Percentiles rank a stretch among this genome's conserved stretches.
Conservation (phyloP, 306 rosid species). For the Quercus suber region DNA sequence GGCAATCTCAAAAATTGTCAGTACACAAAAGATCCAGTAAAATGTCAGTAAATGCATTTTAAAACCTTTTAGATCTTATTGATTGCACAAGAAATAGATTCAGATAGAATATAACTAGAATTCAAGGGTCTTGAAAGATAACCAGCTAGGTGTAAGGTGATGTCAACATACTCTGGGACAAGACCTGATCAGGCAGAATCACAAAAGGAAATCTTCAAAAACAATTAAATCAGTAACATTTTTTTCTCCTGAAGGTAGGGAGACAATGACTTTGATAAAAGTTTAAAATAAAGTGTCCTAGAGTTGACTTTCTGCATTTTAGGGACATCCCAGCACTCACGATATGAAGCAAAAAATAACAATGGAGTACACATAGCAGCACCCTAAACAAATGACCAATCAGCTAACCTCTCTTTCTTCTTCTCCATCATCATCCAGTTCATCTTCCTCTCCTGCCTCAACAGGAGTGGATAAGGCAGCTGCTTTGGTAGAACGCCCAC, state of each 20-base stretch:
- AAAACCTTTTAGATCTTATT: neutral
- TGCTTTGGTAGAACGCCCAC: slow-evolving; percentile 87
- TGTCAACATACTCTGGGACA: neutral
- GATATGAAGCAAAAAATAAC: slow-evolving; percentile 7
- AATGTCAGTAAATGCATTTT: neutral
- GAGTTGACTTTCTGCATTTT: neutral
- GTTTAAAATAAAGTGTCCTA: neutral
- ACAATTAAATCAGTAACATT: neutral
- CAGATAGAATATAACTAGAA: neutral
- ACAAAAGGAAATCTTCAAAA: neutral
- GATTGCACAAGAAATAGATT: neutral
- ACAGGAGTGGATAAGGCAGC: slow-evolving; percentile 89
- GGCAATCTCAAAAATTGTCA: neutral
- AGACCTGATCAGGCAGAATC: neutral
- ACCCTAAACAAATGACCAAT: slow-evolving; percentile 19
- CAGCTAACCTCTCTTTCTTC: slow-evolving; percentile 89
- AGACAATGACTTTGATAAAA: neutral
- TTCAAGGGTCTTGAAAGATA: neutral
- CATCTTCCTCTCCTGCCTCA: slow-evolving; percentile 93
- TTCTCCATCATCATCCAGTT: slow-evolving; percentile 84
- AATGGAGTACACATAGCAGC: slow-evolving; percentile 7
- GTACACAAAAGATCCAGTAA: neutral
- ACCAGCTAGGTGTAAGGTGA: neutral
- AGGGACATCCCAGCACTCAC: neutral
- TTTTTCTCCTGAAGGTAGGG: neutral